A percentile compares a stretch with the other conserved stretches of the same genome.
These are phyloP conservation scores for Decorospora gaudefroyi DNA, from an alignment of 2,329 filamentous ascomycete species.

Conservation along the genomic window DNA sequence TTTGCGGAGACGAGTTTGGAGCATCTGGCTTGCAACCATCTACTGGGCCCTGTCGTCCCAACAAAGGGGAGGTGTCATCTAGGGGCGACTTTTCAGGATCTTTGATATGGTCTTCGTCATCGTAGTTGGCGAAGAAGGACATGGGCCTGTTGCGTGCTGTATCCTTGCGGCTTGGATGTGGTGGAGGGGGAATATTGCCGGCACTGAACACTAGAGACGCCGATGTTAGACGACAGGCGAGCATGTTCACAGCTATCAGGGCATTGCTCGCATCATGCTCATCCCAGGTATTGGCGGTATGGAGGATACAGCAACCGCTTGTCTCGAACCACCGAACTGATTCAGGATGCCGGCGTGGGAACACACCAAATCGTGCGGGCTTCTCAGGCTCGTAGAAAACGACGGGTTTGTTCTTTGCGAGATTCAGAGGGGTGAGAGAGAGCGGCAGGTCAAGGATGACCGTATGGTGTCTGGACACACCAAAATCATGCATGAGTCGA, in stretches of 20 bases:
- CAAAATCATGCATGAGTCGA: slow-evolving; percentile 79
- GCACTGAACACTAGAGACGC: slow-evolving; percentile 67
- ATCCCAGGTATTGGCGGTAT: slow-evolving; percentile 74
- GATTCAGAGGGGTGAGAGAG: slow-evolving; percentile 66
- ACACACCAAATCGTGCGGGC: slow-evolving; percentile 67
- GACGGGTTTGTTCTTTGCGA: slow-evolving; percentile 60
- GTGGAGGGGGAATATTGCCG: slow-evolving; percentile 64
- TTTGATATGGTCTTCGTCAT: slow-evolving; percentile 36
- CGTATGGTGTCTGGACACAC: slow-evolving; percentile 65
- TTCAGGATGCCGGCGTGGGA: slow-evolving; percentile 64
- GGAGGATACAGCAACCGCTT: slow-evolving; percentile 69
- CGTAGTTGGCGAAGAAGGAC: slow-evolving; percentile 55
- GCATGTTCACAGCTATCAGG: slow-evolving; percentile 60
- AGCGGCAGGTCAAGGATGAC: slow-evolving; percentile 72
- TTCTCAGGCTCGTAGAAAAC: slow-evolving; percentile 64
- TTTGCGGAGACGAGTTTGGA: slow-evolving; percentile 15
- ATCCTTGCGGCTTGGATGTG: slow-evolving; percentile 26
- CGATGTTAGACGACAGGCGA: slow-evolving; percentile 69
- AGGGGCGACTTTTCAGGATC: slow-evolving; percentile 35
- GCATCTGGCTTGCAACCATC: slow-evolving; percentile 12
- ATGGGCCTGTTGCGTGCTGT: slow-evolving; percentile 38
- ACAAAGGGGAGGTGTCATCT: slow-evolving; percentile 33
- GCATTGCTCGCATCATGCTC: slow-evolving; percentile 44
- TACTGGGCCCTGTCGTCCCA: slow-evolving; percentile 5
- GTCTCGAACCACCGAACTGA: slow-evolving; percentile 70